Conservation (phyloP, 2,329 filamentous ascomycete genomes). For the Fusarium sp. region DNA sequence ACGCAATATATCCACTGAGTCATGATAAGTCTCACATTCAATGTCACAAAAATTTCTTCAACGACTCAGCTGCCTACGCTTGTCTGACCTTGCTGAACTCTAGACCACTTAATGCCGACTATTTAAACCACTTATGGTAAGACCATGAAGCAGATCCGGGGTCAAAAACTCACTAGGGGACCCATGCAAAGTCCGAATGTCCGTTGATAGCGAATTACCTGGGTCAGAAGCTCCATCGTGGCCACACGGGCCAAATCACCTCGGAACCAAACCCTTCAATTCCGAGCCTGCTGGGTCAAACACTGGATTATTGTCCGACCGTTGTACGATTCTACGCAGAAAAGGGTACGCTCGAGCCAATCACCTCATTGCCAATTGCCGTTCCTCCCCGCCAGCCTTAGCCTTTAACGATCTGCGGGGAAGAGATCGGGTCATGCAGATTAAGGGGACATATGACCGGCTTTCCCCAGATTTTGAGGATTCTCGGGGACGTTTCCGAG, state of each 20-base stretch:
- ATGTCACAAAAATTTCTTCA: neutral
- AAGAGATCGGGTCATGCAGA: neutral
- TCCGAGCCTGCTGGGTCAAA: neutral
- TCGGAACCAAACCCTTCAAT: neutral
- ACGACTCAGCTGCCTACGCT: neutral
- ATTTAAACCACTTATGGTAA: neutral
- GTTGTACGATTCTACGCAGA: neutral
- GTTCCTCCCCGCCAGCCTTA: neutral
- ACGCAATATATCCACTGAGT: neutral
- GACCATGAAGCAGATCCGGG: neutral
- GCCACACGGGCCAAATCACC: neutral
- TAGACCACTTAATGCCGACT: neutral
- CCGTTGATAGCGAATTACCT: neutral
- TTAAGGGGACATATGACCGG: neutral
- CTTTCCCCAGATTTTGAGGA: neutral
- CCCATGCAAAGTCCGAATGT: neutral
- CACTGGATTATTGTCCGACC: neutral
- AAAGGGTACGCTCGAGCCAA: neutral
- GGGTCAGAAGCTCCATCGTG: neutral
- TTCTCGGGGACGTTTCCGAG: neutral
- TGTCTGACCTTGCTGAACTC: neutral
- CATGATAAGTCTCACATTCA: neutral
- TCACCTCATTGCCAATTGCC: neutral
- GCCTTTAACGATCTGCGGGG: neutral
- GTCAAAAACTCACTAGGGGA: neutral